phyloP scores from a whole-genome alignment of 345 rosid species.

The Turritis glabra region DNA sequence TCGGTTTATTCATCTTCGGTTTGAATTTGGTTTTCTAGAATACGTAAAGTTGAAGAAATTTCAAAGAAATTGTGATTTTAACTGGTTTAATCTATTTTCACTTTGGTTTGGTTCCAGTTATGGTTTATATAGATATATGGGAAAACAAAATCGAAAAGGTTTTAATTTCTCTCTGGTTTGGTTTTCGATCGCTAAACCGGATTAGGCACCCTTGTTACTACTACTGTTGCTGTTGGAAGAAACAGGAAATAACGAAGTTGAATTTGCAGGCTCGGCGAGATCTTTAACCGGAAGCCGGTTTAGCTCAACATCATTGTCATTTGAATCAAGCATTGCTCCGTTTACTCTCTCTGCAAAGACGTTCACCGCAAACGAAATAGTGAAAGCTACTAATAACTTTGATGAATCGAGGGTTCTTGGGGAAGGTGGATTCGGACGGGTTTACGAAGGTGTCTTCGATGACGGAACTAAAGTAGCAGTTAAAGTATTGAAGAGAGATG shows the following conservation, averaged over 20 bases:
- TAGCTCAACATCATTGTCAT: conserved; percentile 76
- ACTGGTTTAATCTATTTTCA: not conserved
- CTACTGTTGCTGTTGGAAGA: conserved; percentile 11
- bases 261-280: conserved; percentile 59
- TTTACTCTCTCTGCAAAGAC: conserved; percentile 90
- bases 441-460: conserved; percentile 76
- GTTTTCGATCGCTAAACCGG: not conserved
- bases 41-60: not conserved
- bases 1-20: not conserved
- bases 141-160: not conserved
- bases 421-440: conserved; percentile 96
- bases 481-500: conserved; percentile 90
- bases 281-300: conserved; percentile 64
- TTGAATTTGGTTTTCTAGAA: not conserved
- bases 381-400: conserved; percentile 75
- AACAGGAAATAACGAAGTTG: not conserved
- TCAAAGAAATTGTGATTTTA: not conserved
- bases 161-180: not conserved
- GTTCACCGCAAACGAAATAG: conserved; percentile 69
- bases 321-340: conserved; percentile 81
- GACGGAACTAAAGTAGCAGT: conserved; percentile 90
- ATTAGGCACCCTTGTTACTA: not conserved
- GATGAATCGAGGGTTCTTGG: conserved; percentile 72
- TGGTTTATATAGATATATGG: not conserved
- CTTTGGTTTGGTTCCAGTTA: not conserved